A percentile compares a stretch with the other conserved stretches of the same genome.
Evolutionary conservation across 345 rosid genomes (phyloP).

Genomic region (Fremontodendron californicum): DNA sequence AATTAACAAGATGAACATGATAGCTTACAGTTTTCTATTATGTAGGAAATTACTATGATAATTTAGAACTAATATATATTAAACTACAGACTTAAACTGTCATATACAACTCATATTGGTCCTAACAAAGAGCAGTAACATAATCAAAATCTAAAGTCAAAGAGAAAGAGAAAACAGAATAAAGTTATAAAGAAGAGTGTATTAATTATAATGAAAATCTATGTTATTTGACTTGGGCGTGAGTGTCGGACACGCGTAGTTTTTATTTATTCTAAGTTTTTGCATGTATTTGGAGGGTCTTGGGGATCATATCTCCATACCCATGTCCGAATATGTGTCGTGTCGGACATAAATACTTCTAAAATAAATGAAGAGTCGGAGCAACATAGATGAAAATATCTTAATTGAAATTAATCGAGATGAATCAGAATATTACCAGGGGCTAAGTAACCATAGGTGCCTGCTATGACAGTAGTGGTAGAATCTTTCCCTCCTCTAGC

Average conservation of each 20-base stretch:
- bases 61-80: too few relatives aligned
- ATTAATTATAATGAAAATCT: too few relatives aligned
- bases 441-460: slow-evolving; percentile 89
- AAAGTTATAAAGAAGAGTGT: neutral
- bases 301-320: too few relatives aligned
- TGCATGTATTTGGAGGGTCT: too few relatives aligned
- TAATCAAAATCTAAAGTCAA: neutral
- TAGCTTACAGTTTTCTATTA: too few relatives aligned
- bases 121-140: neutral
- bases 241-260: too few relatives aligned
- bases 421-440: slow-evolving; percentile 52
- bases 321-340: too few relatives aligned
- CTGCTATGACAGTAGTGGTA: slow-evolving; percentile 76
- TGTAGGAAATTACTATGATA: neutral
- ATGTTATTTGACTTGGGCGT: too few relatives aligned
- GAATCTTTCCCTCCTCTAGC: slow-evolving; percentile 83
- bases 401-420: neutral
- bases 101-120: neutral
- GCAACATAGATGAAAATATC: neutral
- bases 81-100: too few relatives aligned
- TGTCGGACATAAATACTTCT: too few relatives aligned
- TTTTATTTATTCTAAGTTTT: too few relatives aligned
- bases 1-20: neutral
- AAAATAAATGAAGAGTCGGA: too few relatives aligned
- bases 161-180: neutral